phyloP scores from a whole-genome alignment of 345 rosid genomes.

The Brassica cretica region DNA sequence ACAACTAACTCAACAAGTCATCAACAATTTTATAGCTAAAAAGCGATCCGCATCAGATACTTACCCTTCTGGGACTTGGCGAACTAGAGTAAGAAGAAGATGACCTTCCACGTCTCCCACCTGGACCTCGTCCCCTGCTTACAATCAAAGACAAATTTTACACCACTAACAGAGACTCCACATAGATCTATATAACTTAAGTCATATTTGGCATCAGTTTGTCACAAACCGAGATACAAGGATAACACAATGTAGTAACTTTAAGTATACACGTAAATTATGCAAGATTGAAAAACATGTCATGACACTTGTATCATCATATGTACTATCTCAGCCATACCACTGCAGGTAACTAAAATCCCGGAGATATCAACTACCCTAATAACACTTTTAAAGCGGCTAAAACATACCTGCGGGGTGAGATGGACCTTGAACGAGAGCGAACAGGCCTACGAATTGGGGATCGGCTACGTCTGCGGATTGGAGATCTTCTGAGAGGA shows the following conservation, averaged over 20 bases:
- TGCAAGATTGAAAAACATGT: neutral
- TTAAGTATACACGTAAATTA: neutral
- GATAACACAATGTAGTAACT: neutral
- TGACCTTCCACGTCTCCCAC: slow-evolving; percentile 82
- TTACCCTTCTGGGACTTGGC: slow-evolving; percentile 89
- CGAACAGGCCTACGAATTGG: slow-evolving; percentile 78
- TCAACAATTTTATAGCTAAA: neutral
- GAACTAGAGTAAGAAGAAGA: slow-evolving; percentile 90
- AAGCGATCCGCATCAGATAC: slow-evolving; percentile 23
- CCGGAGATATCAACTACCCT: neutral
- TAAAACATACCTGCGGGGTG: slow-evolving; percentile 62
- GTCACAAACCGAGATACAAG: neutral
- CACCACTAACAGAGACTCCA: neutral
- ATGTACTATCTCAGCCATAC: slow-evolving; percentile 6
- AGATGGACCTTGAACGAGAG: slow-evolving; percentile 80
- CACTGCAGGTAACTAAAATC: neutral
- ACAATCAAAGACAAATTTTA: slow-evolving; percentile 4
- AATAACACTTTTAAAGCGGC: neutral
- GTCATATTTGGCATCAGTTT: neutral
- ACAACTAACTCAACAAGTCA: neutral
- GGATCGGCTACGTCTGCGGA: slow-evolving; percentile 89
- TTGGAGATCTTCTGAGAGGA: slow-evolving; percentile 90
- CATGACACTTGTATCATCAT: neutral
- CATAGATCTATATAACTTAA: neutral
- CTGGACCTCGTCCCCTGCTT: slow-evolving; percentile 80